Percentiles rank a stretch among this genome's conserved stretches.
Evolutionary conservation across 495 filamentous ascomycete genomes (phyloP).

Genomic region (Jackrogersella multiformis): DNA sequence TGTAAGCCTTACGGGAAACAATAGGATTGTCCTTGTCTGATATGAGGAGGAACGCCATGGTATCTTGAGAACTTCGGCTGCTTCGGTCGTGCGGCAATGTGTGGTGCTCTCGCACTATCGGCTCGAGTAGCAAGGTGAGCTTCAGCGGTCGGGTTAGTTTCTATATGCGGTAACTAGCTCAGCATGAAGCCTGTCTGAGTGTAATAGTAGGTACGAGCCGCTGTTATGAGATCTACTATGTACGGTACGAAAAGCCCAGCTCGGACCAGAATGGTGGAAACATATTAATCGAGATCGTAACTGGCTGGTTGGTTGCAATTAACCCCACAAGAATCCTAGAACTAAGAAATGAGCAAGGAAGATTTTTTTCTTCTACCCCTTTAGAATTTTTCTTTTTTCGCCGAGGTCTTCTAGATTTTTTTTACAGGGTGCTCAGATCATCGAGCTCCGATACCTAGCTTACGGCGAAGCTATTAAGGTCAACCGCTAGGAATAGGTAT

Average conservation of each 20-base stretch:
- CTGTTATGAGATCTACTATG: conserved; percentile 10
- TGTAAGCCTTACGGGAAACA: background rate
- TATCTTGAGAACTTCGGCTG: no score
- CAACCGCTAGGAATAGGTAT: background rate
- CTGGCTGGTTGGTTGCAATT: conserved; percentile 13
- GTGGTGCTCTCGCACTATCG: no score
- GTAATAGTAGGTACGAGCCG: no score
- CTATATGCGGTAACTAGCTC: conserved; percentile 1
- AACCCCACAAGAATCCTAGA: conserved; percentile 26
- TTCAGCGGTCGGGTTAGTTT: conserved; percentile 3
- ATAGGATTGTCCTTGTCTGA: background rate
- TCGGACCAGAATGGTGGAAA: conserved; percentile 23
- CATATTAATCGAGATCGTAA: conserved; percentile 5
- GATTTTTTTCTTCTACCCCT: conserved; percentile 24
- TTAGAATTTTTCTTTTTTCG: conserved; percentile 4
- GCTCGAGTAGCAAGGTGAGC: conserved; percentile 2
- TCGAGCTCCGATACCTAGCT: conserved; percentile 8
- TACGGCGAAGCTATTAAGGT: conserved; percentile 3
- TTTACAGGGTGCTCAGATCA: conserved; percentile 11
- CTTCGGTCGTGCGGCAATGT: no score
- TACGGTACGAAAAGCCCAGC: no score
- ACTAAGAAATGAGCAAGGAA: conserved; percentile 8
- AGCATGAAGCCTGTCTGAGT: background rate
- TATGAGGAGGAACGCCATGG: no score
- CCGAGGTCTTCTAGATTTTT: conserved; percentile 16